Base-by-base conservation (phyloP, 2,329 filamentous ascomycete species). In the Fusarium chuoi region DNA sequence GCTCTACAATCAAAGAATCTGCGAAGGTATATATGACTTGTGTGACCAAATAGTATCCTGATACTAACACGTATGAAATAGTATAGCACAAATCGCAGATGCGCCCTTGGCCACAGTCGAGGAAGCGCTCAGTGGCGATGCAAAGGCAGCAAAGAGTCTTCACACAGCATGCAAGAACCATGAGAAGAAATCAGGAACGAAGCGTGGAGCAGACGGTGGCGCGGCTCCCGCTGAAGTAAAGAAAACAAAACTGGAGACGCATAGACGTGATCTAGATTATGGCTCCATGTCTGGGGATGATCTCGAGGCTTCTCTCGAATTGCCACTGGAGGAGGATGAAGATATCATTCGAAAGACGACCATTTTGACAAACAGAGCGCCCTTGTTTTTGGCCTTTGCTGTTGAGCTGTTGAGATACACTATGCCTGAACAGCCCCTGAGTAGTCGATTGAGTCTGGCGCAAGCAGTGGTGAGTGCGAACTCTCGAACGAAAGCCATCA, bases 381-480 rank as follows among this genome's bases (percentile, higher is more conserved):
- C 95, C 3, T 84, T 97, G 4, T 90, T 97, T 4, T 86, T 97
- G 10, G 94, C 94, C 1, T 97, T 97, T 81, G 91, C 92, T 2
- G 89, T 94, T 20, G 89, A 90, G 68, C 80, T 96, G 55, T 80
- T 97, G 52, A 91, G 93, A 51, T 91, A 92, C 79, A 97, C 94
- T 0, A 96, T 95, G 92, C 93, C 94, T 0, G 91, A 93, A 74
- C 95, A 98, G 79, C 94, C 94, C 7, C 86, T 92, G 7, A 96
- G 93, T n/a, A 96, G 94, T 79, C 87, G 94, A 52, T 84, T 97
- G 26, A 97, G 94, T 79, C 84, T 98, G 26, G 93, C 92, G 0
- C 94, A 97, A 81, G 94, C 93, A 1, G 91, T 96, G 3, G 93
- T 97, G 22, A 95, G 93, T 79, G 90, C 91, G 35, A 96, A 96